These are phyloP conservation scores for Flaveria floridana DNA, from an alignment of 140 eudicot genomes.

Conservation along the genomic window DNA sequence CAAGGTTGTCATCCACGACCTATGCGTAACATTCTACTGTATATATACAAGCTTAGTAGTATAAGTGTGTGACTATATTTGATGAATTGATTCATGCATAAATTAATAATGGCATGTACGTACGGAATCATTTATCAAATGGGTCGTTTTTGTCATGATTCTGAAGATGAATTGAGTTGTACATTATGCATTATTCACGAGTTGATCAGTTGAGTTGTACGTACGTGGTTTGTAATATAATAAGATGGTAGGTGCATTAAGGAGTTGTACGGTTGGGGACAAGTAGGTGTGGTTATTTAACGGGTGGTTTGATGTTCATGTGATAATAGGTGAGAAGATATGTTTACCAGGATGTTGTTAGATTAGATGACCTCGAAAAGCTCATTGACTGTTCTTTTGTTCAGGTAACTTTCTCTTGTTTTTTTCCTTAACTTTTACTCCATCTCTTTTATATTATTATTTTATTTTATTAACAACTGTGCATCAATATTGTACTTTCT, in stretches of 20 bases:
- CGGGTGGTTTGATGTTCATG: constrained; percentile 21
- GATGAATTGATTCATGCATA: not conserved
- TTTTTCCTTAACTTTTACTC: not conserved
- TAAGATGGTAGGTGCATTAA: constrained; percentile 23
- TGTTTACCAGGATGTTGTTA: constrained; percentile 82
- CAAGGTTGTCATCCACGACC: not conserved
- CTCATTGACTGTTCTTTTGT: constrained; percentile 81
- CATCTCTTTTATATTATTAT: not conserved
- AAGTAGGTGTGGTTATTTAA: constrained; percentile 39
- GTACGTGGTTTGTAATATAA: not conserved
- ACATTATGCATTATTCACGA: not conserved
- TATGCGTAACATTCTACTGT: not conserved
- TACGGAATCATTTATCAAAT: not conserved
- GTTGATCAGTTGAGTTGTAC: not conserved
- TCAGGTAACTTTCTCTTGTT: constrained; percentile 60
- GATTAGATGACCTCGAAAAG: constrained; percentile 82
- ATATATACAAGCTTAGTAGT: not conserved
- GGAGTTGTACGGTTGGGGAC: constrained; percentile 30
- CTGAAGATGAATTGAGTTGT: not conserved
- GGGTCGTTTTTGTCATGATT: constrained; percentile 15
- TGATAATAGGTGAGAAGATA: constrained; percentile 84
- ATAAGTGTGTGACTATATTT: not conserved
- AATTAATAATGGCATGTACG: not conserved
- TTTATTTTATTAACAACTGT: constrained; percentile 11
- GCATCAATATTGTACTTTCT: constrained; percentile 32